Evolutionary conservation across 1,284 basidiomycete genomes (phyloP).

Genomic region (Veloboletus limbatus): DNA sequence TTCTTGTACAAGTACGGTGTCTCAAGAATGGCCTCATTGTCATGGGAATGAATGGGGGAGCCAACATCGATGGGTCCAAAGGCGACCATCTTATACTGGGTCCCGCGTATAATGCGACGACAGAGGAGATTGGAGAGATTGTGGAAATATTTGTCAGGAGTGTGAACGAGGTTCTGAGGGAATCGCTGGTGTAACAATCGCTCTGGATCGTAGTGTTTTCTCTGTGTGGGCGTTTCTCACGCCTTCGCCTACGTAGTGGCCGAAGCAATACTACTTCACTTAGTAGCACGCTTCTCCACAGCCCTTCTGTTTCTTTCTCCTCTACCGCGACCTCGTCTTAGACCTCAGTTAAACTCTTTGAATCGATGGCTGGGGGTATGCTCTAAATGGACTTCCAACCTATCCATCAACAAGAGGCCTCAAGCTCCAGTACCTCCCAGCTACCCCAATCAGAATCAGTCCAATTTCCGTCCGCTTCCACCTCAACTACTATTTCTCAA

Average conservation of each 20-base stretch:
- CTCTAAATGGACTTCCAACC: constrained; percentile 83
- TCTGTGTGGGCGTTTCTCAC: constrained; percentile 32
- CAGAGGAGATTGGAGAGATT: constrained; percentile 63
- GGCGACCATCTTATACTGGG: constrained; percentile 70
- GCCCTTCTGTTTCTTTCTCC: constrained; percentile 29
- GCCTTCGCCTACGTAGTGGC: constrained; percentile 26
- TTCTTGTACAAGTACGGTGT: constrained; percentile 62
- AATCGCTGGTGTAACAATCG: constrained; percentile 29
- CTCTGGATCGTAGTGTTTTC: too few species aligned
- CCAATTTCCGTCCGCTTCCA: constrained; percentile 36
- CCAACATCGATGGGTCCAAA: constrained; percentile 62
- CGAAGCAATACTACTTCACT: constrained; percentile 31
- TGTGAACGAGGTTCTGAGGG: constrained; percentile 58
- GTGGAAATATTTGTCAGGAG: constrained; percentile 59
- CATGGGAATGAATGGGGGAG: constrained; percentile 73
- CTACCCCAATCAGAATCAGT: constrained; percentile 39
- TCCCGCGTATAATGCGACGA: constrained; percentile 73
- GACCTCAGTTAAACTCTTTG: constrained; percentile 29
- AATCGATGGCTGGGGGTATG: constrained; percentile 80
- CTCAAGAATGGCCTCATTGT: constrained; percentile 63
- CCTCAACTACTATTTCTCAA: constrained; percentile 37
- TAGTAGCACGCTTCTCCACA: constrained; percentile 23
- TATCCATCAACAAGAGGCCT: constrained; percentile 65
- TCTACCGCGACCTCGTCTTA: constrained; percentile 27
- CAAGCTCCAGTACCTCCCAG: constrained; percentile 49